Base-by-base conservation (phyloP, 805 yeast genomes). In the Kluyveromyces dobzhanskii region DNA sequence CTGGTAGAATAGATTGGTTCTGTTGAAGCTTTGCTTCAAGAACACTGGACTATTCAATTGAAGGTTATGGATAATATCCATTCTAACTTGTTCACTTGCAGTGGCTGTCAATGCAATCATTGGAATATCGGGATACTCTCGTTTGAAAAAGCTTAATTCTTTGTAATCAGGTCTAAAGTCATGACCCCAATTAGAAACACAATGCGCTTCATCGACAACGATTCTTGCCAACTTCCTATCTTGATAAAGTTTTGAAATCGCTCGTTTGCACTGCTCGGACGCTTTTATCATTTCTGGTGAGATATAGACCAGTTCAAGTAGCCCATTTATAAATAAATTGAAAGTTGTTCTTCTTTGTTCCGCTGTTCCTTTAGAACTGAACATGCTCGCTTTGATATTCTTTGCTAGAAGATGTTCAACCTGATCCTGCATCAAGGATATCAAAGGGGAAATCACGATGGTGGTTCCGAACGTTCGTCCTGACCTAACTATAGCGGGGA, bases 161-260 rank as follows among this genome's bases (percentile, higher is more conserved):
- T 87, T 85, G 64, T 92, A 92, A 59, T 92, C 97, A 0, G 97
- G 97, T 38, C 98, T 70, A 59, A 92, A 92, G 61, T 92, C 98
- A 61, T 92, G 98, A 16, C 98, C 98, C 98, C 98, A 92, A 9
- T 94, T 82, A 38, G 95, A 85, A 32, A 92, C 94, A 70, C 98
- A 92, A 63, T 92, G 98, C 0, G 98, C 98, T 56, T 83, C 98
- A 63, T 92, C 98, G 32, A 92, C 86, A 9, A 92, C 95, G 28
- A 92, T 71, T 39, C 97, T 68, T 0, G 97, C 95, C 27, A 92
- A 64, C 49, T 66, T 64, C 11, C 71, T 65, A 21, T 69, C 70
- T 13, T 67, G 64, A 56, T 82, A 68, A 6, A 92, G 64, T 36
- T 61, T 67, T 9, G 68, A 60, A 39, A 92, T 76, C 0, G 80